Evolutionary conservation across 2,329 filamentous ascomycete species (phyloP), one percentile per base, ranked within the genome.

Genomic region (Blastomyces emzantsi): DNA sequence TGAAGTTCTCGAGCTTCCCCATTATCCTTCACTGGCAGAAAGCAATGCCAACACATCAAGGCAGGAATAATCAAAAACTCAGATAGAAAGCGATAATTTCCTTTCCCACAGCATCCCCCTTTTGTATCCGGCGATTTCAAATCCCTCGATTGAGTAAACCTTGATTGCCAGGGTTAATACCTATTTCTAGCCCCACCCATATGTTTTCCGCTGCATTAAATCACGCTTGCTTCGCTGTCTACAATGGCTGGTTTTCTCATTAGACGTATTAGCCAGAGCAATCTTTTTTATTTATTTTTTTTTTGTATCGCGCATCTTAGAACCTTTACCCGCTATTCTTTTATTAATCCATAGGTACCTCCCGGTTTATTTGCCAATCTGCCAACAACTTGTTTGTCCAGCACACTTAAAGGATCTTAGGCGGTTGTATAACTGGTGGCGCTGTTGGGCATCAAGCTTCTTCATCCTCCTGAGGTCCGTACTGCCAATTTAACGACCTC

Each of bases 31-130:
- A 92, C 87, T 93, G 90, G 90, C 84, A 84, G 86, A 82, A 83
- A 88, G 82, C 82, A 81, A 87, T 87, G 90, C 90, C 91, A 95
- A 83, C 90, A 89, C 91, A 95, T 92, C 90, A 76, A 68, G 64
- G 67, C 65, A 69, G 64, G 66, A 68, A 66, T 64, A 65, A 39
- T 59, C 54, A 52, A 39, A 45, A 62, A 65, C 56, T 51, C 51
- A 55, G 54, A 64, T 56, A 64, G 59, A 61, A 49, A 60, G 11
- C 39, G 59, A 62, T 43, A 60, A 61, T 49, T 55, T 49, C 49
- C n/a, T 3, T 45, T 64, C 56, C 45, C 56, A 49, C 54, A 45
- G 57, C 57, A n/a, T 30, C 28, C 57, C 57, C 56, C 41, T 49
- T 43, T 59, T 39, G 25, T 43, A 52, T 63, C 62, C 59, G 64